Percentiles rank a stretch among this genome's conserved stretches.
Evolutionary conservation across 345 rosid genomes (phyloP).

Genomic region (Salix caprea): DNA sequence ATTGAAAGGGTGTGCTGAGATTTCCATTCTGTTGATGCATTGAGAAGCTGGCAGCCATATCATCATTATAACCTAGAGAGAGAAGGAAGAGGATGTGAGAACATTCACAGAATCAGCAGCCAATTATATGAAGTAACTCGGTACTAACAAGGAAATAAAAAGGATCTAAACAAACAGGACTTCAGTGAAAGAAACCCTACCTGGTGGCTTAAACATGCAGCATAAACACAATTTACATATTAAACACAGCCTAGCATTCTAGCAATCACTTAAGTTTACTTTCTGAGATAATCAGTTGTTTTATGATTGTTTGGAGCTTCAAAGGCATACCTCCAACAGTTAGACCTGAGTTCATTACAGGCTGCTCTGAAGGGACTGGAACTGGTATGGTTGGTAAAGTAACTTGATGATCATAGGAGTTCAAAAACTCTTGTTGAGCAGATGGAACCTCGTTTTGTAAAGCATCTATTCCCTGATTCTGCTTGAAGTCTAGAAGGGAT

Average conservation of each 20-base stretch:
- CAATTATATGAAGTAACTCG: not conserved
- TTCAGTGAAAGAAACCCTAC: not conserved
- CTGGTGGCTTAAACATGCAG: not conserved
- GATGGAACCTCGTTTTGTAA: constrained; percentile 12
- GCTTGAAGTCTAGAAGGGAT: constrained; percentile 18
- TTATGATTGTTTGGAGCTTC: not conserved
- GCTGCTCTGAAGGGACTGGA: constrained; percentile 50
- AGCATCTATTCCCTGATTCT: constrained; percentile 4
- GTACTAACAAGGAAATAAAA: too few species aligned
- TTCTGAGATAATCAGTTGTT: not conserved
- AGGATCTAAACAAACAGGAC: too few species aligned
- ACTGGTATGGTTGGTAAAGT: constrained; percentile 37
- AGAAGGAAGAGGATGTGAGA: not conserved
- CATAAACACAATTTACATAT: not conserved
- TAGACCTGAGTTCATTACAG: constrained; percentile 45
- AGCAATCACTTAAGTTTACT: not conserved
- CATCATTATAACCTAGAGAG: constrained; percentile 46
- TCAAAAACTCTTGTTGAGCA: constrained; percentile 18
- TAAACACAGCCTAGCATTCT: not conserved
- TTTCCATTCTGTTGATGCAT: constrained; percentile 48
- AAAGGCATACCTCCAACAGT: constrained; percentile 51
- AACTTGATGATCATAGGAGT: constrained; percentile 35
- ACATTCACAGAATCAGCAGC: constrained; percentile 1
- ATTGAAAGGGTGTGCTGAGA: constrained; percentile 39
- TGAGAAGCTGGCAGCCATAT: constrained; percentile 36